A percentile compares a stretch with the other conserved stretches of the same genome.
Evolutionary conservation across 768 basidiomycete genomes (phyloP).

Genomic region (Mycena filopes): DNA sequence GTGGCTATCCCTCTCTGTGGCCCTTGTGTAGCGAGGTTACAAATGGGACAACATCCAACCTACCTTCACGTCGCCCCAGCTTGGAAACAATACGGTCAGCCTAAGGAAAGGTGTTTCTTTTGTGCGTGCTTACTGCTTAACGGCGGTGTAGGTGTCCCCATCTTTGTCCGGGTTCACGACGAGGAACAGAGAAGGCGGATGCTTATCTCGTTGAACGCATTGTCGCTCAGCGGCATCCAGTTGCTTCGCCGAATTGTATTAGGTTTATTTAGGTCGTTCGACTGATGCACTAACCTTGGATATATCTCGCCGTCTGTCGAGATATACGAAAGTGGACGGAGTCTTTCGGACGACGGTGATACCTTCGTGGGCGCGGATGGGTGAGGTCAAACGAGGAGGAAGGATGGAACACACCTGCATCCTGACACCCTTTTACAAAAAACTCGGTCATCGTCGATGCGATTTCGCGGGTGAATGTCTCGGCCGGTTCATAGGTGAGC

Average conservation of each 20-base stretch:
- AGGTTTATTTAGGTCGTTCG: too few species aligned
- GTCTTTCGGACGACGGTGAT: neutral
- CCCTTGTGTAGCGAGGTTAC: neutral
- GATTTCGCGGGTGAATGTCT: constrained; percentile 58
- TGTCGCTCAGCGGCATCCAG: constrained; percentile 66
- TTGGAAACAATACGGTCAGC: too few species aligned
- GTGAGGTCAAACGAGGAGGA: neutral
- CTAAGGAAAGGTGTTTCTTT: too few species aligned
- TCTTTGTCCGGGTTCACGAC: constrained; percentile 77
- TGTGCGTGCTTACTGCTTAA: constrained; percentile 74
- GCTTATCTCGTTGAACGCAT: constrained; percentile 46
- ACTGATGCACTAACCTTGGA: neutral
- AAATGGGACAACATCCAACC: too few species aligned
- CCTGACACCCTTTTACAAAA: constrained; percentile 56
- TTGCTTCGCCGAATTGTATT: neutral
- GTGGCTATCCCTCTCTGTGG: constrained; percentile 75
- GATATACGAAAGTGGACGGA: neutral
- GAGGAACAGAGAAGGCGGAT: constrained; percentile 66
- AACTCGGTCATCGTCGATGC: constrained; percentile 64
- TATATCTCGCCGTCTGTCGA: neutral
- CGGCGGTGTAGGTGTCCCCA: constrained; percentile 75
- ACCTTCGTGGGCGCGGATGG: neutral
- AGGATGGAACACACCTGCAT: constrained; percentile 59
- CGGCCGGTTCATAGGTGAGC: constrained; percentile 69
- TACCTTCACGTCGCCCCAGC: too few species aligned